phyloP scores from a whole-genome alignment of 768 basidiomycete species.

The Russula earlei region DNA sequence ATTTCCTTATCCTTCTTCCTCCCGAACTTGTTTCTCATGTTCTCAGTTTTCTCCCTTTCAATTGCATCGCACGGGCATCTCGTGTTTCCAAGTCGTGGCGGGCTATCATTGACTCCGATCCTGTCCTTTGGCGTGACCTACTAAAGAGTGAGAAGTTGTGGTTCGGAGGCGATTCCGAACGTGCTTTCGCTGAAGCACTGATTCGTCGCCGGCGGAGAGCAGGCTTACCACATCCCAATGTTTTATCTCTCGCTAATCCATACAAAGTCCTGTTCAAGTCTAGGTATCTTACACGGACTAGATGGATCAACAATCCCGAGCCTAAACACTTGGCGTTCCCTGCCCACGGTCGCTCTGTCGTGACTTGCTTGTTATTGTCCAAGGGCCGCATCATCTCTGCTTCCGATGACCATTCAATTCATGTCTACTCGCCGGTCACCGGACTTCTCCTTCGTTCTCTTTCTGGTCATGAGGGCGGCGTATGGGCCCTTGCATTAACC shows the following conservation, averaged over 20 bases:
- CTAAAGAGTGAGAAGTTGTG: conserved; percentile 78
- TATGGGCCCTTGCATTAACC: conserved; percentile 91
- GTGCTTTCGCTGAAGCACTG: conserved; percentile 66
- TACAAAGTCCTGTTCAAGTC: conserved; percentile 93
- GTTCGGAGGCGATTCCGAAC: conserved; percentile 82
- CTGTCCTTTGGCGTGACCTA: conserved; percentile 82
- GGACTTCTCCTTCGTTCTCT: conserved; percentile 68
- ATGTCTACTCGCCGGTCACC: conserved; percentile 83
- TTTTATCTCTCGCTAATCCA: conserved; percentile 70
- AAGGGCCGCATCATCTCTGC: conserved; percentile 92
- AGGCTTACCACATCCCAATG: conserved; percentile 31
- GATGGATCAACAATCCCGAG: conserved; percentile 66
- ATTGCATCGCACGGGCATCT: conserved; percentile 76
- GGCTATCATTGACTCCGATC: conserved; percentile 84
- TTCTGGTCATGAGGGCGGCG: conserved; percentile 89
- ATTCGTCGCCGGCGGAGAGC: conserved; percentile 46
- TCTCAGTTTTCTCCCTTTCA: conserved; percentile 74
- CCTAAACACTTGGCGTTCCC: conserved; percentile 76
- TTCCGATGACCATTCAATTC: conserved; percentile 94
- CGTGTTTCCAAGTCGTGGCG: conserved; percentile 87
- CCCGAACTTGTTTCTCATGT: conserved; percentile 87
- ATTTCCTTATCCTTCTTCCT: conserved; percentile 88
- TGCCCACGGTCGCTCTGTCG: conserved; percentile 83
- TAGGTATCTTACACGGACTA: conserved; percentile 66
- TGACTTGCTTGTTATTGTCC: conserved; percentile 94